Base-by-base conservation (phyloP, 305 asterid genomes). In the Fraxinus baroniana region DNA sequence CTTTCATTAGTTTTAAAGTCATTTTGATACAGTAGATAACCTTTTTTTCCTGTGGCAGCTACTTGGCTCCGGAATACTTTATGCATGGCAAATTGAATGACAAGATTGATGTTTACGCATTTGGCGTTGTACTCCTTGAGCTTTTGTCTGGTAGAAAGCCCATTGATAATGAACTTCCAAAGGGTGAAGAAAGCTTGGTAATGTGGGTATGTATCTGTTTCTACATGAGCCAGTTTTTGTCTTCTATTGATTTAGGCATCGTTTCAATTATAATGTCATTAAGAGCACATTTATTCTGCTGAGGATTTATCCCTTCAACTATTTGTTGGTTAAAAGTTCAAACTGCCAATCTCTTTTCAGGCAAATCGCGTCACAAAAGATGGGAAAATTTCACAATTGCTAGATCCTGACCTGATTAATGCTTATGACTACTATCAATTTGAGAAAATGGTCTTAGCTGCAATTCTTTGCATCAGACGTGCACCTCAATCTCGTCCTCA, bases 91-190 rank as follows among this genome's bases (percentile, higher is more conserved):
- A 92, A 88, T 85, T 92, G 76, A 90, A 85, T 41, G 92, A 94
- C 41, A 92, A 91, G 82, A 87, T 95, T 81, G 99, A 95, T 86
- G 91, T 93, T 78, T 95, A 91, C 83, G 97, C 99, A 77, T 95
- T 91, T 85, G 99, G 99, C 32, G 97, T 95, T 73, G 98, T 95
- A 68, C 97, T 95, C 55, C 97, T 95, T 66, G 98, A 95, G 91
- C 93, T 95, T 80, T 83, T 95, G 78, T 90, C 98, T 4, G 97
- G 98, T 36, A 88, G 94, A 87, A 94, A 90, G 85, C 98, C 98
- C 70, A 93, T 95, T 57, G 93, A 91, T 83, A 88, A 89, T 74
- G 90, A 85, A 72, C 87, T 78, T 39, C 90, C 91, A 33, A 91
- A 91, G 80, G 98, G 97, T 74, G 91, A 91, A 77, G 91, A 88